Evolutionary conservation across 1,284 basidiomycete genomes (phyloP).

Genomic region (Ceratobasidium sp.): DNA sequence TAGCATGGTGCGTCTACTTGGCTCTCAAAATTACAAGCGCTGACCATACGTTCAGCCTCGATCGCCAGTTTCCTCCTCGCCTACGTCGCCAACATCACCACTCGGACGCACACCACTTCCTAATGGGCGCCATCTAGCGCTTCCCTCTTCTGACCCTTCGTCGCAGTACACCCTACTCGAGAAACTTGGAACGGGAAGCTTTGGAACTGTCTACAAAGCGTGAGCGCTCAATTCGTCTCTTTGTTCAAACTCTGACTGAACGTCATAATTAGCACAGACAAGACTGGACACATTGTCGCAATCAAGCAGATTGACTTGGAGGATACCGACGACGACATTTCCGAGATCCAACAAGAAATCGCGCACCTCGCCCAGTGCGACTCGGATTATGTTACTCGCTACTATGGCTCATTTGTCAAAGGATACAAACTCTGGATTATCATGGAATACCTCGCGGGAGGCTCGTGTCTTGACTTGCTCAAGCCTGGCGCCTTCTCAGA

Average conservation of each 20-base stretch:
- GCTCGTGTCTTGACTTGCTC: conserved; percentile 95
- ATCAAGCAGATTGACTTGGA: conserved; percentile 97
- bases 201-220: conserved; percentile 97
- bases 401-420: conserved; percentile 97
- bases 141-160: conserved; percentile 67
- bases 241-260: background rate
- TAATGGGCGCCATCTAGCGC: background rate
- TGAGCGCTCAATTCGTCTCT: conserved; percentile 49
- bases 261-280: conserved; percentile 69
- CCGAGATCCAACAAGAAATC: conserved; percentile 98
- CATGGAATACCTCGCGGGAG: conserved; percentile 98
- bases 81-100: conserved; percentile 23
- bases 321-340: conserved; percentile 93
- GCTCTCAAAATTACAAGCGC: background rate
- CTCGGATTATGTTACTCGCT: conserved; percentile 94
- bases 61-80: conserved; percentile 23
- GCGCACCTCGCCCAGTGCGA: conserved; percentile 95
- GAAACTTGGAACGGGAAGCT: conserved; percentile 97
- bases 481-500: conserved; percentile 93
- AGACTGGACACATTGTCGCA: conserved; percentile 92
- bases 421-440: conserved; percentile 99
- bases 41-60: conserved; percentile 15
- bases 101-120: conserved; percentile 28
- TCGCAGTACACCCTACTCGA: conserved; percentile 93
- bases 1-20: conserved; percentile 19